phyloP scores from a whole-genome alignment of 192 early-diverging fungal species.

The Coemansia asiatica region DNA sequence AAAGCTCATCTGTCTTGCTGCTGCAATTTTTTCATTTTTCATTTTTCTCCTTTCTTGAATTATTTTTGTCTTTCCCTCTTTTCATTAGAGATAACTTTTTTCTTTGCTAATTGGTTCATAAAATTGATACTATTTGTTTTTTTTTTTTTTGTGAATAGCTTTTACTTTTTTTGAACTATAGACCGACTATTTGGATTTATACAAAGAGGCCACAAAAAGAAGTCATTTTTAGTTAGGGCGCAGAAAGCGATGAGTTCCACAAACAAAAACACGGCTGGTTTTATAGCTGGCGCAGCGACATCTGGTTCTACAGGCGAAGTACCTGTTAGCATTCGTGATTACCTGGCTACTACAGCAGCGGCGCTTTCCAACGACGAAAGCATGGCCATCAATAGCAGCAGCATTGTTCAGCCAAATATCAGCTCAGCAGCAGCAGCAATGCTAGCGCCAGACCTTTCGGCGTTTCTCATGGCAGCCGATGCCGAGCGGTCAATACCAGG shows the following conservation, averaged over 20 bases:
- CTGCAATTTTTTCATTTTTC: no score
- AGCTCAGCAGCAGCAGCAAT: background rate
- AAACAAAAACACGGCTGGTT: conserved; percentile 1
- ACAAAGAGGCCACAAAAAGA: no score
- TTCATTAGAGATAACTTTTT: no score
- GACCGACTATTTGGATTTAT: background rate
- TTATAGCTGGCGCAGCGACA: conserved; percentile 5
- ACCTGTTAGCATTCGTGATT: conserved; percentile 2
- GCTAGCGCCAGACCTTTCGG: conserved; percentile 22
- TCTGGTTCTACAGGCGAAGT: background rate
- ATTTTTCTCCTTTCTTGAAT: no score
- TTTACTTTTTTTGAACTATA: no score
- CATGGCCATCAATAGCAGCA: background rate
- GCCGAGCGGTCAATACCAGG: conserved; percentile 39
- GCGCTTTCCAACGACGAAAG: background rate
- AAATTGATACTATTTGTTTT: no score
- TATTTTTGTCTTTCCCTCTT: no score
- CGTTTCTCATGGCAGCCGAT: conserved; percentile 19
- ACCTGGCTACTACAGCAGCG: background rate
- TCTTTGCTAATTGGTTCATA: no score
- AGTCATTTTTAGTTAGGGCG: no score
- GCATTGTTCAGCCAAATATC: background rate
- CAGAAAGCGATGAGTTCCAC: conserved; percentile 7
- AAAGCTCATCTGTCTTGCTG: no score
- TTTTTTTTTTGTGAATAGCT: no score